phyloP scores from a whole-genome alignment of 2,329 filamentous ascomycete genomes.

The Fusarium gaditjirri region DNA sequence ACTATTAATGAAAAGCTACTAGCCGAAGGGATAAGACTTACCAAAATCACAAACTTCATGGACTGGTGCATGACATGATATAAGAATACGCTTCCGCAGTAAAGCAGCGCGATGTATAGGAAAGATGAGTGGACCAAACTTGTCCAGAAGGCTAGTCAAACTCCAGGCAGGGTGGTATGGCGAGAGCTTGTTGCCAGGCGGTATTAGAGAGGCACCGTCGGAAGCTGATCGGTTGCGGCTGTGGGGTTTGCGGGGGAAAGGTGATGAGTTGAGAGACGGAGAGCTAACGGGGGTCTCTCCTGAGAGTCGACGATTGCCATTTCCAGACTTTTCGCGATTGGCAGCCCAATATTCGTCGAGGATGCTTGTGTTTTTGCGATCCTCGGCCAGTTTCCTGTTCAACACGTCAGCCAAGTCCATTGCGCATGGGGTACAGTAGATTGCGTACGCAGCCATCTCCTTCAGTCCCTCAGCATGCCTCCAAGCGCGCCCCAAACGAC shows the following conservation, averaged over 20 bases:
- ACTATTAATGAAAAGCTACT: conserved; percentile 23
- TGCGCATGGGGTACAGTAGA: background rate
- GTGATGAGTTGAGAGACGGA: conserved; percentile 52
- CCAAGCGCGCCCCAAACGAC: conserved; percentile 89
- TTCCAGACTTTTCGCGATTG: conserved; percentile 54
- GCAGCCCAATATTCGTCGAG: conserved; percentile 85
- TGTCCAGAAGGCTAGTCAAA: conserved; percentile 78
- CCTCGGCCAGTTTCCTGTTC: conserved; percentile 68
- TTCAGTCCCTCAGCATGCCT: conserved; percentile 82
- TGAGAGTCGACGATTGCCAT: conserved; percentile 47
- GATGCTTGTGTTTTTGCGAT: conserved; percentile 69
- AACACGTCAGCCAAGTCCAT: conserved; percentile 37
- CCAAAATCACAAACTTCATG: conserved; percentile 89
- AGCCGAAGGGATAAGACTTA: conserved; percentile 53
- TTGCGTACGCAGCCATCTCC: conserved; percentile 73
- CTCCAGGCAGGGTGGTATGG: conserved; percentile 88
- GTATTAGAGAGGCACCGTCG: conserved; percentile 68
- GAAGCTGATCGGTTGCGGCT: conserved; percentile 69
- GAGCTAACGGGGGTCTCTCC: conserved; percentile 64
- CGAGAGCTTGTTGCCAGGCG: conserved; percentile 74
- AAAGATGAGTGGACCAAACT: conserved; percentile 91
- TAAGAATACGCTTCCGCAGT: conserved; percentile 85
- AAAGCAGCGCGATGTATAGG: conserved; percentile 89
- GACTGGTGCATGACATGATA: conserved; percentile 88
- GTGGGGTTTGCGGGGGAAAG: conserved; percentile 55